Evolutionary conservation across 176 grass and related monocot species (phyloP).

Genomic region (Oryza longistaminata): DNA sequence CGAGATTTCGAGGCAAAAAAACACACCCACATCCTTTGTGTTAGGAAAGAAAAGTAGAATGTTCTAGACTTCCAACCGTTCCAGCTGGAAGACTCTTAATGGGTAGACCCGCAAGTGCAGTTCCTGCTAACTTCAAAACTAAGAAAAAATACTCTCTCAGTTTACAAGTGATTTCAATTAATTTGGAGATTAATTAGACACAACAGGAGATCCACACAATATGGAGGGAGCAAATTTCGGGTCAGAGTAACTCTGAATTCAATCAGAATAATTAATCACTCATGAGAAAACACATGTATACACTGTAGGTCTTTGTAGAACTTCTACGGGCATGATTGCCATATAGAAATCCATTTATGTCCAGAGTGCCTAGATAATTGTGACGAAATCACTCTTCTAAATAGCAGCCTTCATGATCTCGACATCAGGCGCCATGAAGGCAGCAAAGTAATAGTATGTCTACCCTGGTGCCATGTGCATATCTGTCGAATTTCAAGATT

Average conservation of each 20-base stretch:
- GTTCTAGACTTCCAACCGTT: not conserved
- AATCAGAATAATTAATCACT: not conserved
- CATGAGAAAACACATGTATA: not conserved
- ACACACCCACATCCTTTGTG: constrained; percentile 1
- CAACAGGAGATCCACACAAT: not conserved
- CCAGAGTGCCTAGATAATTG: not conserved
- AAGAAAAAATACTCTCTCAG: not conserved
- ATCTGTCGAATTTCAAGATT: not conserved
- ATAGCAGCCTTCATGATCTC: not conserved
- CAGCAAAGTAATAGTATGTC: not conserved
- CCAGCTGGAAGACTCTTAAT: constrained; percentile 1
- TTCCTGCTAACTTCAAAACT: not conserved
- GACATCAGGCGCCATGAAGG: not conserved
- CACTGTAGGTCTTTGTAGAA: constrained; percentile 21
- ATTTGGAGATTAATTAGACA: not conserved
- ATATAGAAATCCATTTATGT: not conserved
- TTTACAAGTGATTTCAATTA: not conserved
- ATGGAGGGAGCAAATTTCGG: not conserved
- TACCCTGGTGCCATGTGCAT: not conserved
- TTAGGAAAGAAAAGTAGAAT: not conserved
- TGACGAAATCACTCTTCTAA: constrained; percentile 11
- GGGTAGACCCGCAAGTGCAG: not conserved
- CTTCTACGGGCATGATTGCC: not conserved
- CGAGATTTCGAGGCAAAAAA: not conserved
- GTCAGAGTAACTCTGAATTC: constrained; percentile 4